A percentile compares a stretch with the other conserved stretches of the same genome.
Evolutionary conservation across 257 asterid species (phyloP).

Genomic region (Plantago major): DNA sequence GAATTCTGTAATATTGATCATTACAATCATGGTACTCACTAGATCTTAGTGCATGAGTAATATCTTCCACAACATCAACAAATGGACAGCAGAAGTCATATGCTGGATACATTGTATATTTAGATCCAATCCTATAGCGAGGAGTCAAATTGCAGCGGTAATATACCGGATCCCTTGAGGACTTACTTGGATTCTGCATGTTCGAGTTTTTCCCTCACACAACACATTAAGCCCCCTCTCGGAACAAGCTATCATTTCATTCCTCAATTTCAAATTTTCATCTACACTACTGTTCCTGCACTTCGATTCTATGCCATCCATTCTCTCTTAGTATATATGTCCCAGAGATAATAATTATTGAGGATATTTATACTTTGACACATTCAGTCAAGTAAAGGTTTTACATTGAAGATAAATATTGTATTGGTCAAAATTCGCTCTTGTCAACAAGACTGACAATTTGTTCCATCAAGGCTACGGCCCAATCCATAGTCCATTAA

Average conservation of each 20-base stretch:
- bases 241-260: slow-evolving; percentile 91
- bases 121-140: slow-evolving; percentile 85
- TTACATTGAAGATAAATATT: too few relatives aligned
- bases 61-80: slow-evolving; percentile 88
- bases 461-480: too few relatives aligned
- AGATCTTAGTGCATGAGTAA: slow-evolving; percentile 92
- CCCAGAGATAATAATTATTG: too few relatives aligned
- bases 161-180: slow-evolving; percentile 91
- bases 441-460: too few relatives aligned
- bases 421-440: too few relatives aligned
- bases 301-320: slow-evolving; percentile 78
- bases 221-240: slow-evolving; percentile 77
- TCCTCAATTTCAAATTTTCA: slow-evolving; percentile 78
- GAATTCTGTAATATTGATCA: slow-evolving; percentile 87
- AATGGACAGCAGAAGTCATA: slow-evolving; percentile 95
- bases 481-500: too few relatives aligned
- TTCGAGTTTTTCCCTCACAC: slow-evolving; percentile 81
- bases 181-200: slow-evolving; percentile 91
- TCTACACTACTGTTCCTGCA: slow-evolving; percentile 58
- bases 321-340: too few relatives aligned
- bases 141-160: slow-evolving; percentile 94
- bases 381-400: too few relatives aligned
- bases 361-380: too few relatives aligned
- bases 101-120: slow-evolving; percentile 76
- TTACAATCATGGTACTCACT: slow-evolving; percentile 97